Evolutionary conservation across 176 grass and related monocot species (phyloP).

Genomic region (Miscanthus lutarioriparius): DNA sequence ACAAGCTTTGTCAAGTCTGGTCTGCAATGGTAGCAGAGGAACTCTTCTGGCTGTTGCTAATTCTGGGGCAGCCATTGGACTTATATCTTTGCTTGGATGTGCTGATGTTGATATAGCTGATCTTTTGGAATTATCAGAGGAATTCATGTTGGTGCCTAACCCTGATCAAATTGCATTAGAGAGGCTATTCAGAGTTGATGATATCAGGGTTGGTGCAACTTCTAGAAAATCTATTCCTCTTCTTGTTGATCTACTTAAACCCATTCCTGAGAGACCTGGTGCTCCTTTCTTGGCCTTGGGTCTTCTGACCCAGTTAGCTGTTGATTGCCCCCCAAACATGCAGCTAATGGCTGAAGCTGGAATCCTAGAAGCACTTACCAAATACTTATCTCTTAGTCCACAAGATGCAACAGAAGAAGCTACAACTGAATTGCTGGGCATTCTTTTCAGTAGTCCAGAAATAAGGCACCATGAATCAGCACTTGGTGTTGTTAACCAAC

Average conservation of each 20-base stretch:
- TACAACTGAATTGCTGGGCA: conserved; percentile 86
- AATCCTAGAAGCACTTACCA: conserved; percentile 91
- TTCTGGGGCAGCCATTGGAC: conserved; percentile 83
- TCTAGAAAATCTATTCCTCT: conserved; percentile 92
- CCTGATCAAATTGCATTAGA: conserved; percentile 92
- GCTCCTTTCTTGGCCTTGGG: conserved; percentile 94
- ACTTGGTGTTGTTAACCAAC: conserved; percentile 89
- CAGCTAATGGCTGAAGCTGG: conserved; percentile 96
- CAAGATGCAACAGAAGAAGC: conserved; percentile 97
- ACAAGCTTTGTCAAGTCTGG: conserved; percentile 91
- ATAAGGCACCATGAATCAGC: conserved; percentile 93
- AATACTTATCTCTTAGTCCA: conserved; percentile 93
- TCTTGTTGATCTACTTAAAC: conserved; percentile 99
- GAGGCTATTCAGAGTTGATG: conserved; percentile 97
- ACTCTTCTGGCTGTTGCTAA: conserved; percentile 96
- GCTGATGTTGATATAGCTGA: conserved; percentile 93
- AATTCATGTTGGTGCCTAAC: conserved; percentile 83
- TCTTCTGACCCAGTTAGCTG: conserved; percentile 84
- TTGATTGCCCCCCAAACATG: conserved; percentile 88
- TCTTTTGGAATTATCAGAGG: conserved; percentile 89
- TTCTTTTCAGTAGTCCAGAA: conserved; percentile 82
- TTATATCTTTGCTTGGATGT: conserved; percentile 97
- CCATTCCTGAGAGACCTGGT: conserved; percentile 96
- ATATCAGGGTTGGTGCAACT: conserved; percentile 84
- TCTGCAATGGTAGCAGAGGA: conserved; percentile 94